Evolutionary conservation across 441 rosid species (phyloP).

Genomic region (Francoa sonchifolia): DNA sequence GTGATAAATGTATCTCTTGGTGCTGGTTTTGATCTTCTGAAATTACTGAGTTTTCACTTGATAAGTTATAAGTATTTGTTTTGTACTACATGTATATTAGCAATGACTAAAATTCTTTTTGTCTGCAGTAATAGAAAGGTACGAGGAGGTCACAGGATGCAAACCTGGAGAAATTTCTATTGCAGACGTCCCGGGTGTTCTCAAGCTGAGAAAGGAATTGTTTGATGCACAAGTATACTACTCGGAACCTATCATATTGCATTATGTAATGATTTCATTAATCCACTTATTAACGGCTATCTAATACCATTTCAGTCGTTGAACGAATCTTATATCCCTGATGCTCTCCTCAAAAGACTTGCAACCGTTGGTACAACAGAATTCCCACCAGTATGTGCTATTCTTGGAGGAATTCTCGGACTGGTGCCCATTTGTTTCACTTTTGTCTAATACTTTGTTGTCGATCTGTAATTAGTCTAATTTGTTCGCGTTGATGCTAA

Average conservation of each 20-base stretch:
- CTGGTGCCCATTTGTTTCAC: slow-evolving; percentile 35
- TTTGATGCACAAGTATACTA: slow-evolving; percentile 48
- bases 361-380: slow-evolving; percentile 30
- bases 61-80: no score
- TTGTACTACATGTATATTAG: no score
- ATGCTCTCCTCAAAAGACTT: slow-evolving; percentile 54
- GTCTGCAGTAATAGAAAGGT: slow-evolving; percentile 55
- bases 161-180: slow-evolving; percentile 34
- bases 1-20: no score
- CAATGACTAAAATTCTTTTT: no score
- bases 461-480: not conserved
- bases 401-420: slow-evolving; percentile 75
- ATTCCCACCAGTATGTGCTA: slow-evolving; percentile 80
- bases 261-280: not conserved
- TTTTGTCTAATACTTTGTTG: not conserved
- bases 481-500: slow-evolving; percentile 4
- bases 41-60: not conserved
- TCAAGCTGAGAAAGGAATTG: slow-evolving; percentile 44
- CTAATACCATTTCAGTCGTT: slow-evolving; percentile 30
- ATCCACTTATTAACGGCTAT: not conserved
- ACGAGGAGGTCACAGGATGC: slow-evolving; percentile 52
- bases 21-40: no score
- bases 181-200: slow-evolving; percentile 44
- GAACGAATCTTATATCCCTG: slow-evolving; percentile 43
- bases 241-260: not conserved